phyloP scores from a whole-genome alignment of 768 basidiomycete species.

The Calocera viscosa region DNA sequence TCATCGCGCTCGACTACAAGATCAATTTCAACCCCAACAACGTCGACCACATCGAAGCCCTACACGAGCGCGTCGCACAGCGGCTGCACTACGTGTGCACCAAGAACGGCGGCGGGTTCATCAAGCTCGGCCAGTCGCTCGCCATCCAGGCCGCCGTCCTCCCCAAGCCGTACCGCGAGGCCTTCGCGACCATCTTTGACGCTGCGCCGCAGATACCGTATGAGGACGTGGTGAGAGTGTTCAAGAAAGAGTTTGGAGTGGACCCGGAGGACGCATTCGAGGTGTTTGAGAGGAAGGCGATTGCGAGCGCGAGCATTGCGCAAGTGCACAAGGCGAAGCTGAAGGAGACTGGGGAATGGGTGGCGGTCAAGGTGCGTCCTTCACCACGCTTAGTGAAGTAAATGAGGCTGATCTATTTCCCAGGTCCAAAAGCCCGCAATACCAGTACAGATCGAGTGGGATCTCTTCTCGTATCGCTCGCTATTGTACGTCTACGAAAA shows the following conservation, averaged over 20 bases:
- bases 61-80: constrained; percentile 76
- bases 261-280: constrained; percentile 66
- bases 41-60: constrained; percentile 55
- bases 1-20: constrained; percentile 75
- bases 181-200: constrained; percentile 75
- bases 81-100: constrained; percentile 64
- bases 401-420: background rate
- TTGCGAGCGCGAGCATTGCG: constrained; percentile 83
- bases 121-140: constrained; percentile 73
- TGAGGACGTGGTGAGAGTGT: constrained; percentile 51
- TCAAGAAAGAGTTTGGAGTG: constrained; percentile 53
- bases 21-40: constrained; percentile 65
- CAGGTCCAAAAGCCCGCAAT: constrained; percentile 74
- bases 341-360: constrained; percentile 41
- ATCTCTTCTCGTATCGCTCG: constrained; percentile 42
- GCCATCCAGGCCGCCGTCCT: constrained; percentile 78
- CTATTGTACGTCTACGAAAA: constrained; percentile 31
- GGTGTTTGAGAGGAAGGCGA: constrained; percentile 58
- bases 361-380: constrained; percentile 61
- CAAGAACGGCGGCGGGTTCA: constrained; percentile 73
- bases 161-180: constrained; percentile 68
- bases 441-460: constrained; percentile 74
- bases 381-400: background rate
- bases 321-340: constrained; percentile 78
- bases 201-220: constrained; percentile 78